Base-by-base conservation (phyloP, 1,284 basidiomycete genomes). In the Pseudomicrostroma phylloplanum region DNA sequence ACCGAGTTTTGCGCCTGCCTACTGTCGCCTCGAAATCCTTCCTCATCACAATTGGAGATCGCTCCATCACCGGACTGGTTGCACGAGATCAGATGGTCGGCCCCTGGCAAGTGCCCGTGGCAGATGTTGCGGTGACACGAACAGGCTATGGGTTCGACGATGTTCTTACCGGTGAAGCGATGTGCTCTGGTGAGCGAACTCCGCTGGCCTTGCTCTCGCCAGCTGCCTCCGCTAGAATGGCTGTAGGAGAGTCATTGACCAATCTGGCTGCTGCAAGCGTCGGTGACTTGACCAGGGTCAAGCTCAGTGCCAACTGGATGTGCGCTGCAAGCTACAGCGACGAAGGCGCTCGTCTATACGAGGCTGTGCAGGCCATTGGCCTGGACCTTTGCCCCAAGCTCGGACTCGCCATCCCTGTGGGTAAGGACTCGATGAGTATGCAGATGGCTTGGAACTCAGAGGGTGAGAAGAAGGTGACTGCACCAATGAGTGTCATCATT, bases 371-470 rank as follows among this genome's bases (percentile, higher is more conserved):
- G 67, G 91, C 96, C 1, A 86, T 98, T 56, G 94, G 96, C 11
- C 85, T 94, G 82, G 91, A 96, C 65, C 83, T 99, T 12, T 98
- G 96, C 80, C 93, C 94, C n/a, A 86, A 86, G 23, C 85, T 99
- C 13, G 93, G 94, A 12, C 83, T 98, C 23, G 89, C 92, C 25
- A 92, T 99, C 58, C 96, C 94, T 0, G 94, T 98, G 41, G 94
- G 96, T 39, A 99, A 99, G 82, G 94, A 99, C 80, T 96, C 92
- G 2, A 97, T 99, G 96, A 93, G 91, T 40, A 99, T 98, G 94
- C 89, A 90, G 65, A 98, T 97, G 94, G 89, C 88, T 72, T 99
- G 94, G 94, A 64, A 62, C 80, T 60, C 68, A n/a, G 66, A 68
- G 53, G 85, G 87, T 67, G 82, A 86, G 73, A 87, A 87, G 64